Evolutionary conservation across 306 rosid species (phyloP).

Genomic region (Vigna nakashimae): DNA sequence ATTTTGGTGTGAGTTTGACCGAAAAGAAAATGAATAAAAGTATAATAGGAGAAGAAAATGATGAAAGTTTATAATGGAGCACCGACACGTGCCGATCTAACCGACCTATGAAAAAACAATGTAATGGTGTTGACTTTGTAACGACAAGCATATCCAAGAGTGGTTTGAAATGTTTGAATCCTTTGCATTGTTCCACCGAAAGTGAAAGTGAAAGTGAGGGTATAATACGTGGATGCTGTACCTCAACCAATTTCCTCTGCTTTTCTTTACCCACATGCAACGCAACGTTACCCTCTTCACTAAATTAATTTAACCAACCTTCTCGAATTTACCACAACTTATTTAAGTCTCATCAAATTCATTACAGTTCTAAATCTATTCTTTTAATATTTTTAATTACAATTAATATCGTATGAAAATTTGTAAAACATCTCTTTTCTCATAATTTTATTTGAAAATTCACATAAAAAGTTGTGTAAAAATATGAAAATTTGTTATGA

Average conservation of each 20-base stretch:
- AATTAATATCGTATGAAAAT: no score
- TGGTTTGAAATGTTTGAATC: conserved; percentile 43
- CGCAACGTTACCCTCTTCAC: background rate
- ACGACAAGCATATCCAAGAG: conserved; percentile 32
- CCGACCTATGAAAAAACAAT: conserved; percentile 62
- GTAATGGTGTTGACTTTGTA: conserved; percentile 64
- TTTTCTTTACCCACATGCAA: conserved; percentile 17
- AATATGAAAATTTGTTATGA: no score
- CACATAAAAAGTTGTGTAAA: no score
- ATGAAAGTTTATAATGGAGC: conserved; percentile 50
- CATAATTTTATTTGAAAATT: no score
- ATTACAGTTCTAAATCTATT: no score
- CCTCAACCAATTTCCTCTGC: conserved; percentile 20
- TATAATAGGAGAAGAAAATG: conserved; percentile 37
- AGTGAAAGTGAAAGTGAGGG: conserved; percentile 62
- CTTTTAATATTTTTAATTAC: no score
- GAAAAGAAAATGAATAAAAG: background rate
- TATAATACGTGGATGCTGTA: conserved; percentile 49
- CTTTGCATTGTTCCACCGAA: conserved; percentile 62
- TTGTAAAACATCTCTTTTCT: no score
- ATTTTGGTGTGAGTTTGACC: conserved; percentile 26
- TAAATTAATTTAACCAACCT: background rate
- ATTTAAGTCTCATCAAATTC: no score
- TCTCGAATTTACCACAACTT: no score
- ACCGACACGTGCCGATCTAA: conserved; percentile 80